Evolutionary conservation across 2,329 filamentous ascomycete genomes (phyloP).

Genomic region (Hypoxylon sp.): DNA sequence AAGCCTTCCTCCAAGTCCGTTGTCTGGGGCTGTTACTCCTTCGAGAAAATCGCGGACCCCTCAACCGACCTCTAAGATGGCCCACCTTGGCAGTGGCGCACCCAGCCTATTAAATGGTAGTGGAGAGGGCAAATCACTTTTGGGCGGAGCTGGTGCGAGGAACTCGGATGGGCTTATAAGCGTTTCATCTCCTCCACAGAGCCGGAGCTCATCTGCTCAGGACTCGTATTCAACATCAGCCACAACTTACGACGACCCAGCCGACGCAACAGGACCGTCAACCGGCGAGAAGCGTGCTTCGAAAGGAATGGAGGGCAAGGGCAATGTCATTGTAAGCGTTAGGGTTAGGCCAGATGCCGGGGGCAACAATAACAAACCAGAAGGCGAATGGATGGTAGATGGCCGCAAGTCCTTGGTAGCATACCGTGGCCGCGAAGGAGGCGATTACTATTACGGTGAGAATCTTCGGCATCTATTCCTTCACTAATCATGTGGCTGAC

Average conservation of each 20-base stretch:
- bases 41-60: constrained; percentile 69
- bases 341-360: constrained; percentile 87
- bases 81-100: constrained; percentile 66
- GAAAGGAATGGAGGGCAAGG: constrained; percentile 78
- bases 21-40: constrained; percentile 63
- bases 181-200: constrained; percentile 86
- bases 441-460: constrained; percentile 92
- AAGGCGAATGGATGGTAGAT: constrained; percentile 94
- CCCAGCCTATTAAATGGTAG: constrained; percentile 85
- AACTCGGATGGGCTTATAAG: constrained; percentile 83
- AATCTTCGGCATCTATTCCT: neutral
- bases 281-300: constrained; percentile 65
- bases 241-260: constrained; percentile 87
- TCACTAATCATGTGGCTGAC: constrained; percentile 32
- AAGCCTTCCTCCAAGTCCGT: constrained; percentile 74
- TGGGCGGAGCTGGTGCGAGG: constrained; percentile 71
- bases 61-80: constrained; percentile 66
- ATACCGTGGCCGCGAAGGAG: constrained; percentile 89
- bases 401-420: constrained; percentile 84
- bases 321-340: constrained; percentile 96
- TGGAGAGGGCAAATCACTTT: constrained; percentile 81
- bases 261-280: constrained; percentile 64
- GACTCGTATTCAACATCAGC: constrained; percentile 93
- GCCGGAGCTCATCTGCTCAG: constrained; percentile 91
- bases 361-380: constrained; percentile 70